Evolutionary conservation across 768 basidiomycete genomes (phyloP), one percentile per base, ranked within the genome.

Genomic region (Mycena metata): DNA sequence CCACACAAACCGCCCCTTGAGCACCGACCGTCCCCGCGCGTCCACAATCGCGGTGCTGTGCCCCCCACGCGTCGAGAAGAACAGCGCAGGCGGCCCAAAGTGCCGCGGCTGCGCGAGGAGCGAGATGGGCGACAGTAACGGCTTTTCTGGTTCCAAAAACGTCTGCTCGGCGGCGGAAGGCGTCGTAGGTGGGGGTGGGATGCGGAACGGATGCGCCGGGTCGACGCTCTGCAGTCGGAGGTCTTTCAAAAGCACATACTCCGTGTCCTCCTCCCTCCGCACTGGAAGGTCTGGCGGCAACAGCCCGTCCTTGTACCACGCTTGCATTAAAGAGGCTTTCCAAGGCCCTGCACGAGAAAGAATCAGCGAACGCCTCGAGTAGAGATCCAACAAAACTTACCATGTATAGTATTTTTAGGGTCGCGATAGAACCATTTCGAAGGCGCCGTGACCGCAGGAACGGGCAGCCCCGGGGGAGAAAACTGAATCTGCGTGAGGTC

Each of bases 1-100:
- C 94, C 94, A 96, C 64, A 92, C 19, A 70, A 96, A 90, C 58
- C 90, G 88, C 41, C 91, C 90, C 71, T 95, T 92, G 13, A 96
- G 84, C 12, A 96, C 94, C 15, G 94, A 93, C 60, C 93, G 82
- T 46, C 94, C 94, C 21, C 93, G 88, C n/a, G 90, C 88, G 75
- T 96, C 94, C 19, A 96, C 94, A 59, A 96, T 93, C 6, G 92
- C 84, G 0, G 94, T 96, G 73, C 94, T 96, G 74, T 95, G 93
- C 0, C 94, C 94, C 23, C 94, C 94, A n/a, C 94, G 90, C 12
- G 93, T 92, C 12, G 94, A 94, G 77, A 87, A 96, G 80, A 96
- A 96, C 19, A 96, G 78, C 1, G 94, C 92, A 6, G 94, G 94
- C 24, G 94, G 94, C 0, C 94, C 94, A 73, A 94, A 96, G 76